Evolutionary conservation across 208 protist species (phyloP).

Genomic region (Trichomonas gallinae): DNA sequence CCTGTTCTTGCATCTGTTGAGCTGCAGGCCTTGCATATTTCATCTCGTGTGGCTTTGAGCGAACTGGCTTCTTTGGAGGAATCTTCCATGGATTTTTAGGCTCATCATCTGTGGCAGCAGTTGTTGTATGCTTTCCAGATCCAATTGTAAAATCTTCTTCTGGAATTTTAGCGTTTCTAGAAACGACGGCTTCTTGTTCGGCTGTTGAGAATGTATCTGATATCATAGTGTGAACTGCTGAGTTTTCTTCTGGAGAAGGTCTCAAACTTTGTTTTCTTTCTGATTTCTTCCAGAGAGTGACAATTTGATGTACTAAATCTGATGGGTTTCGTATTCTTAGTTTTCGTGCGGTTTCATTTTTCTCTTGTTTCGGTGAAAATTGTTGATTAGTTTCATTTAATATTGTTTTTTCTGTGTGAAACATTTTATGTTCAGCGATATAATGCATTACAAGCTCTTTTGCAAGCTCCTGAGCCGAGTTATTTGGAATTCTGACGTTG

Average conservation of each 20-base stretch:
- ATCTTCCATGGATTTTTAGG: neutral
- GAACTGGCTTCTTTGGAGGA: neutral
- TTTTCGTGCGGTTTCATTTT: neutral
- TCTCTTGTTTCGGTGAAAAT: neutral
- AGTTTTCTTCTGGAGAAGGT: neutral
- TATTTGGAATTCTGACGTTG: neutral
- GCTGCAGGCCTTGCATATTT: neutral
- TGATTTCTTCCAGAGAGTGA: neutral
- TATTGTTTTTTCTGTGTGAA: neutral
- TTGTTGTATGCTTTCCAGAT: neutral
- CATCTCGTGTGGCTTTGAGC: neutral
- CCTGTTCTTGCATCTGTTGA: neutral
- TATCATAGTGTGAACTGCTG: neutral
- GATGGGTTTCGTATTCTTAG: neutral
- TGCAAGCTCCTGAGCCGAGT: neutral
- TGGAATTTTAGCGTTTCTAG: neutral
- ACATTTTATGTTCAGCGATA: neutral
- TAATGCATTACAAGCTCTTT: neutral
- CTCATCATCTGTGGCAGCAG: neutral
- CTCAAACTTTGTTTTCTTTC: neutral
- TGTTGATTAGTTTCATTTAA: neutral
- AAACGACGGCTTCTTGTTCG: neutral
- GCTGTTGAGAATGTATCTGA: neutral
- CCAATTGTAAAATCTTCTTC: neutral
- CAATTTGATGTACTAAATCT: neutral